These are phyloP conservation scores for Salicornia ramosissima DNA, from an alignment of 148 eudicot species.

Conservation along the genomic window DNA sequence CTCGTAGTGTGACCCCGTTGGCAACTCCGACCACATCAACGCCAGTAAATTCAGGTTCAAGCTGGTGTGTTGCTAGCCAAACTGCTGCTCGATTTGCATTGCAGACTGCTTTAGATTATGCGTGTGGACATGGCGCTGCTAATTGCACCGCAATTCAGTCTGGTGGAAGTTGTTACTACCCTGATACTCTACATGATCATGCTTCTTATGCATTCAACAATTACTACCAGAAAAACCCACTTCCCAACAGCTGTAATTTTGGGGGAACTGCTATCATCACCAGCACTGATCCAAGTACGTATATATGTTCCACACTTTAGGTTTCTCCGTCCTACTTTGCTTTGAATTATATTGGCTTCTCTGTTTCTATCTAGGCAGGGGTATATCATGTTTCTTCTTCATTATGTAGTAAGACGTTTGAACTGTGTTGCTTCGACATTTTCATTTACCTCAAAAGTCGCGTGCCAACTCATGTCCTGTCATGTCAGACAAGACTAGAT, in stretches of 20 bases:
- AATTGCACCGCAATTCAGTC: constrained; percentile 58
- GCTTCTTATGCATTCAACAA: constrained; percentile 69
- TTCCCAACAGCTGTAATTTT: constrained; percentile 71
- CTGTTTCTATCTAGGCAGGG: background rate
- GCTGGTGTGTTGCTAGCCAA: constrained; percentile 69
- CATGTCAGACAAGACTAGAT: too few species aligned
- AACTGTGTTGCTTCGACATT: too few species aligned
- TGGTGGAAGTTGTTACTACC: constrained; percentile 46
- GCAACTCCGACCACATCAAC: constrained; percentile 27
- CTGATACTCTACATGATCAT: constrained; percentile 43
- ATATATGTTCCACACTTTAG: constrained; percentile 29
- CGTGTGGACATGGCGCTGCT: constrained; percentile 64
- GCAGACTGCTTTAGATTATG: constrained; percentile 60
- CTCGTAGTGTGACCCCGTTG: constrained; percentile 29
- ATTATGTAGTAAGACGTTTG: background rate
- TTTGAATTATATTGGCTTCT: background rate
- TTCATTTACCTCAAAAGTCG: too few species aligned
- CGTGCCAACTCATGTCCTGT: too few species aligned
- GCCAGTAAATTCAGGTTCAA: constrained; percentile 33
- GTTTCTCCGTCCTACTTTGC: background rate
- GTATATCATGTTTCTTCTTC: background rate
- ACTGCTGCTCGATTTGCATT: constrained; percentile 42
- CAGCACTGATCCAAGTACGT: constrained; percentile 94
- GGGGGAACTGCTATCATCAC: constrained; percentile 67
- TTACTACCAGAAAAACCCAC: constrained; percentile 68